Evolutionary conservation across 805 yeast species (phyloP), one percentile per base, ranked within the genome.

Genomic region (Kuraishia cidri): DNA sequence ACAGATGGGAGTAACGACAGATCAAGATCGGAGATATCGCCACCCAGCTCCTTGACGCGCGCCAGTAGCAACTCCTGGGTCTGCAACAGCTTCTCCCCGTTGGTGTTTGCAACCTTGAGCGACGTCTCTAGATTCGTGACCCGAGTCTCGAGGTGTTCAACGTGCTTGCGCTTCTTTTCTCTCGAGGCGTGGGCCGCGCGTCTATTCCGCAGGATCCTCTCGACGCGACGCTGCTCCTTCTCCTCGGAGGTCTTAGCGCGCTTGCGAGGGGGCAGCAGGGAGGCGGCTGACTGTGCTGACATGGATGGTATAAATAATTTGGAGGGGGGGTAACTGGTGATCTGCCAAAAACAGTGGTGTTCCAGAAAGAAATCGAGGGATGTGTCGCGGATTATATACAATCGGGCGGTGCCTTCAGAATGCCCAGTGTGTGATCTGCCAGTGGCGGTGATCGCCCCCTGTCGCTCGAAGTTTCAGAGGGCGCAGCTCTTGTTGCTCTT

Each of bases 161-260:
- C 80, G 52, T 90, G 95, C 51, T 78, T 75, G 53, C 97, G 74
- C 72, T 90, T 90, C 73, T 90, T 88, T 53, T 92, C 98, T 44
- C 98, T 74, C 19, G 95, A 84, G 33, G 95, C 95, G 55, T 90
- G 97, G 30, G 98, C 98, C 11, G 97, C 97, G 53, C 90, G 81
- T 50, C 97, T 75, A 59, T 90, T 90, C 54, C 98, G 73, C 47
- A 90, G 66, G 32, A 92, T 88, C 32, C 98, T 69, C 60, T 92
- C 97, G 34, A 88, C 76, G 30, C 96, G 73, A 43, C 97, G 79
- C 62, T 90, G 97, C 58, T 92, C 97, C 62, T 90, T 92, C 62
- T 90, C 97, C 60, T 88, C 96, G 45, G 83, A 74, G 26, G 98
- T 92, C 68, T 83, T 86, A 5, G 98, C 97, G 46, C 97, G 75